Base-by-base conservation (phyloP, 495 filamentous ascomycete genomes). In the Viridothelium virens region DNA sequence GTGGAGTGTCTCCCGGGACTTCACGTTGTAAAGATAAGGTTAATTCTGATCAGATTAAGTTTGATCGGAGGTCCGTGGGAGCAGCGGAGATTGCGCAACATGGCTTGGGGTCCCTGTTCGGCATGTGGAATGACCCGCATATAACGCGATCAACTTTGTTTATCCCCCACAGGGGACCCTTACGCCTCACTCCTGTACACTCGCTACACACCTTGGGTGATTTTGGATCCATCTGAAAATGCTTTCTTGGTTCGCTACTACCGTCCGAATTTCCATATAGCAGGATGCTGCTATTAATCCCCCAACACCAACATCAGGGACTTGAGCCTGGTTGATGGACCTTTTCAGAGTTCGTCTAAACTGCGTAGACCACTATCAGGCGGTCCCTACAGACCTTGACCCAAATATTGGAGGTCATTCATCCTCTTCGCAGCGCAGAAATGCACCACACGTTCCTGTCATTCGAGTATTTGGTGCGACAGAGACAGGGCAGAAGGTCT, bases 401-500 rank as follows among this genome's bases (percentile, higher is more conserved):
- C 93, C 94, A 68, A 80, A 80, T 47, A 78, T 97, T 66, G 86
- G 86, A 65, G 82, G 79, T 64, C 79, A 85, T 74, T 75, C 81
- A 16, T 78, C 67, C 4, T 77, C 75, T 65, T 79, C 75, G 47
- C 82, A 79, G 75, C 75, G 74, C 73, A 80, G 70, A 68, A 87
- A 82, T 63, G 81, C 83, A 44, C 86, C 90, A 1, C 87, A 83
- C 64, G 86, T 97, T 9, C 95, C 94, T 1, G 86, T 97, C 33
- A 88, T 98, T 62, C 86, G 94, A 68, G 84, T 94, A 25, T 98
- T 97, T 75, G 95, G 94, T 0, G 86, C 91, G 3, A 96, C 94
- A 2, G 95, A 97, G 75, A 90, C 91, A 0, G 95, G 95, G 1
- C 93, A 98, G 75, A 96, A 92, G 69, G 90, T 97, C 16, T 97